Base-by-base conservation (phyloP, 805 yeast species). In the Schizosaccharomyces octosporus region DNA sequence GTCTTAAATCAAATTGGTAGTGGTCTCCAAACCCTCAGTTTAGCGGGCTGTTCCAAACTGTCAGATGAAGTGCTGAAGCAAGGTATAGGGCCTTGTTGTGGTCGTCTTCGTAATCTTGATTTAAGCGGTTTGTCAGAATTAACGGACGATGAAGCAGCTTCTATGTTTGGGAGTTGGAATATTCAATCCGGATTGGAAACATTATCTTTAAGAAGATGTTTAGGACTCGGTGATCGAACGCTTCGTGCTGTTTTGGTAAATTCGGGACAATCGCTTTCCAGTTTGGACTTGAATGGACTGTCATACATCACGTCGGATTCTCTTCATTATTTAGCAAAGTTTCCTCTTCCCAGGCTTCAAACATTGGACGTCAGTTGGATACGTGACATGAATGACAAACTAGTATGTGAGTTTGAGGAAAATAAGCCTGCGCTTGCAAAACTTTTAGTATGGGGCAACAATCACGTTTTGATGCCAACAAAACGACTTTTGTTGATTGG, bases 251-350 rank as follows among this genome's bases (percentile, higher is more conserved):
- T 86, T 39, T 67, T 88, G 3, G 68, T 74, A 2, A 95, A 87
- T 64, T 80, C 85, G 1, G 77, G 79, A 1, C 69, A 76, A 29
- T 81, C 95, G 0, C 67, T 93, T 36, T 83, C 83, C 31, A 83
- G 83, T 60, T 71, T 93, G 32, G 81, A 79, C 64, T 64, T 93
- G 63, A 90, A 90, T 68, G 85, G 95, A 0, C 68, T 87, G n/a
- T 77, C 80, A 64, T 72, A 72, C 9, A 65, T 90, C 0, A 74
- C 85, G 0, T 72, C 75, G 17, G 72, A 74, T 4, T 60, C 70
- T 15, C 61, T 71, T 39, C 65, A 65, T 27, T 51, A 62, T 17
- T 61, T 72, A 15, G 66, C 66, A 5, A 21, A 7, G 19, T 36
- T 39, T n/a, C 39, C 24, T 29, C 21, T 19, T 32, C 48, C 60